Base-by-base conservation (phyloP, 495 filamentous ascomycete genomes). In the Durotheca rogersii region DNA sequence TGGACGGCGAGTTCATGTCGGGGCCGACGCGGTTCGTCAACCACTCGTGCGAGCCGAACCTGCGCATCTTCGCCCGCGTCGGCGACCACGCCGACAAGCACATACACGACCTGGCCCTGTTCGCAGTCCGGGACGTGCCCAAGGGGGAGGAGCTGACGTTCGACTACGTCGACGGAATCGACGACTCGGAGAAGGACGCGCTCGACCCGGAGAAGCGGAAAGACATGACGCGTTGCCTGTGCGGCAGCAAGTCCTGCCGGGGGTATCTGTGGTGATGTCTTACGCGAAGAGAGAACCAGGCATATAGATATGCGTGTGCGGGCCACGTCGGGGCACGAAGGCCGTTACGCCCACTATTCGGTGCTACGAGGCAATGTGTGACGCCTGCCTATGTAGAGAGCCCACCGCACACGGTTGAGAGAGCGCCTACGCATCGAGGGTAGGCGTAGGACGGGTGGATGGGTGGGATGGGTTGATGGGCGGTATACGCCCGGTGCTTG, bases 91-190 rank as follows among this genome's bases (percentile, higher is more conserved):
- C 80, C 2, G 88, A 95, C 50, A 75, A 81, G 19, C 74, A 78
- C 10, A 72, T 96, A 7, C 95, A 96, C 60, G 86, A 96, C 48
- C 70, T 98, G 2, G 91, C 89, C 0, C 83, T 96, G 52, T 98
- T 98, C 53, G 87, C 92, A 0, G 69, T 82, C 5, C 62, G 76
- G 6, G 81, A 87, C 25, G 89, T 98, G 19, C 69, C 74, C 0
- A 74, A 81, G 1, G 76, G 74, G 2, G 83, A 82, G 4, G 91
- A 97, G 61, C 58, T 97, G 7, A 94, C 88, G 0, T 96, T 97
- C 44, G 89, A 95, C 58, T 97, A 97, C 54, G 79, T 83, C 37
- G 81, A 83, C 36, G 78, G 77, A 2, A 58, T 72, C 5, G 70
- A 75, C 2, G 72, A 69, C 17, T 65, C 65, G 35, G 72, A 77